Conservation (phyloP, 345 rosid genomes). For the Rhizophora mangle region DNA sequence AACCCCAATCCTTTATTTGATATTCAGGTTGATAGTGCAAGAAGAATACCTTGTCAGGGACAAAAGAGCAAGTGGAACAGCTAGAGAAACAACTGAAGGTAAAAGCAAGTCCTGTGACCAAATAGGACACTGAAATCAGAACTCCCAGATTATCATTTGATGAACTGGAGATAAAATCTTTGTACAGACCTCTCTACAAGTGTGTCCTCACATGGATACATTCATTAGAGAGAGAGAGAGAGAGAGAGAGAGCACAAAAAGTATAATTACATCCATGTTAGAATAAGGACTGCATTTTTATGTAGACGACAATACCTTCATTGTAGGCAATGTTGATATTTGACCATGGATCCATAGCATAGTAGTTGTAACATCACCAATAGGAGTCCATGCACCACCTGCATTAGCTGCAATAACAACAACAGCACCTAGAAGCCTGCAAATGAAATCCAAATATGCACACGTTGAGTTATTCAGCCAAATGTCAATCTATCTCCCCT, state of each 20-base stretch:
- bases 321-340: constrained; percentile 74
- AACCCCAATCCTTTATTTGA: constrained; percentile 3
- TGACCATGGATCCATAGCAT: constrained; percentile 99
- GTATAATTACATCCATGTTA: too few relatives aligned
- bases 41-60: constrained; percentile 75
- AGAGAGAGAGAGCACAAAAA: too few relatives aligned
- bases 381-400: constrained; percentile 99
- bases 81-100: constrained; percentile 78
- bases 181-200: too few relatives aligned
- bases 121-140: constrained; percentile 1
- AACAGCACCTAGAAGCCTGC: constrained; percentile 91
- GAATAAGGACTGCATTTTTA: too few relatives aligned
- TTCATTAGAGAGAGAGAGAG: too few relatives aligned
- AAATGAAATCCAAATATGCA: constrained; percentile 10
- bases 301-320: constrained; percentile 53
- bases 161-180: neutral
- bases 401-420: constrained; percentile 97
- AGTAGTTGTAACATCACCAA: constrained; percentile 96
- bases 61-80: constrained; percentile 81
- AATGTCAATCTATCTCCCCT: neutral
- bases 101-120: constrained; percentile 57
- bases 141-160: neutral
- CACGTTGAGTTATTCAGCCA: neutral
- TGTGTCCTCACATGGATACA: too few relatives aligned
- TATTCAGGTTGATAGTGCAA: constrained; percentile 15